Evolutionary conservation across 2,329 filamentous ascomycete genomes (phyloP), one percentile per base, ranked within the genome.

Genomic region (Eutypella sp.): DNA sequence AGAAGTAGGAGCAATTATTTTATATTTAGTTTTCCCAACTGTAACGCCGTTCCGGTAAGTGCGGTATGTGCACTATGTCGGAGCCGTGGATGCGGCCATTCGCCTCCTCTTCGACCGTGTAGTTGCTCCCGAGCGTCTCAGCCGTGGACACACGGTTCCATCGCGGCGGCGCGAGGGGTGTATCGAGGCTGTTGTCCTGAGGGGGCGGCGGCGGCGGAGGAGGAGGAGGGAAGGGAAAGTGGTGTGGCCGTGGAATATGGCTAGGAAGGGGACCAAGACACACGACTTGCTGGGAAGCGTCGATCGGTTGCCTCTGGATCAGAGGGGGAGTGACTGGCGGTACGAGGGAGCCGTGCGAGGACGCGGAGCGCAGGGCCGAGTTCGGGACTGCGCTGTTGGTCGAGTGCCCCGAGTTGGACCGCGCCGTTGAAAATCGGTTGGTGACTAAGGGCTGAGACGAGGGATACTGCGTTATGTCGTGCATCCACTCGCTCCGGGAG

Each of bases 81-180:
- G 47, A 47, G 10, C 60, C 60, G 36, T 63, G 56, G 43, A 64
- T 55, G 20, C 62, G 59, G 18, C 53, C 53, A 23, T 61, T 58
- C n/a, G 59, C 56, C 48, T 75, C 72, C 49, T 81, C 74, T 20
- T 80, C 73, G 9, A 77, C 70, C 0, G 78, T 81, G 52, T 71
- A 81, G 47, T 81, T 78, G 57, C 78, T 81, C 18, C 77, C 76
- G 7, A 81, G 58, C 2, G 75, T 80, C 46, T 72, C 70, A 25
- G 62, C 63, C 7, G 50, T 62, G 40, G 46, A 64, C 47, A 44
- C 53, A 38, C 49, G 60, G 34, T 61, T 55, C 3, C 55, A 58
- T 29, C 55, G 54, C 2, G 53, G 54, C 6, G 54, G 58, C 22
- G 62, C 61, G 15, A 52, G 56, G 22, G 62, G 55, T 43, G 58